A percentile compares a stretch with the other conserved stretches of the same genome.
Evolutionary conservation across 1,284 basidiomycete species (phyloP).

Genomic region (Vanrija sp.): DNA sequence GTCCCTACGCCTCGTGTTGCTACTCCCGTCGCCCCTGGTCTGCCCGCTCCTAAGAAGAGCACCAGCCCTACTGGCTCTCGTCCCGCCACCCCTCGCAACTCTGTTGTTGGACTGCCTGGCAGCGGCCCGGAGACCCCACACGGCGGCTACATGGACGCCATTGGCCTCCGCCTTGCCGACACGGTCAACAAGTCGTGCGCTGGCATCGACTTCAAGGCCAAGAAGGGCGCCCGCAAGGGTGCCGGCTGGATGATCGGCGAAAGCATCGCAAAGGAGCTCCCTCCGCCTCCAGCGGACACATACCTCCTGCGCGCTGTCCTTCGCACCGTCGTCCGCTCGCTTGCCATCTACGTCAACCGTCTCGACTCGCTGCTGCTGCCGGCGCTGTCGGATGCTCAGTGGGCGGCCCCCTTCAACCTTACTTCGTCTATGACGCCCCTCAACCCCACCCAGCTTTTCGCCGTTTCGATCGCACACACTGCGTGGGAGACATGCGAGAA

Average conservation of each 20-base stretch:
- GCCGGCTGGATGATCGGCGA: constrained; percentile 45
- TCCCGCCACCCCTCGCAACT: constrained; percentile 12
- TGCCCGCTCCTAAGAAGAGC: constrained; percentile 1
- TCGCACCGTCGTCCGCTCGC: constrained; percentile 42
- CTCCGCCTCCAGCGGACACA: constrained; percentile 40
- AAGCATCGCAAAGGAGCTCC: constrained; percentile 46
- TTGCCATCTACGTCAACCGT: constrained; percentile 48
- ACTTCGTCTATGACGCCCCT: constrained; percentile 31
- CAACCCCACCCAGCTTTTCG: constrained; percentile 46
- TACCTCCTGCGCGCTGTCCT: constrained; percentile 49
- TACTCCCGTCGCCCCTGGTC: background rate
- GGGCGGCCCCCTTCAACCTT: constrained; percentile 37
- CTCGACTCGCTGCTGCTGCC: constrained; percentile 49
- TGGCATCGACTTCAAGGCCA: constrained; percentile 46
- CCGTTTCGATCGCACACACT: constrained; percentile 46
- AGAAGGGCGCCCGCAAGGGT: constrained; percentile 46
- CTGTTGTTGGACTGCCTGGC: constrained; percentile 6
- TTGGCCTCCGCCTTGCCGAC: constrained; percentile 47
- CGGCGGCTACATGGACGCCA: constrained; percentile 47
- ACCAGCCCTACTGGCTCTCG: background rate
- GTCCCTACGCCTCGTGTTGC: constrained; percentile 5
- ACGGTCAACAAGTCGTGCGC: constrained; percentile 46
- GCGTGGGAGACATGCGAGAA: constrained; percentile 50
- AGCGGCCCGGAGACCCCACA: constrained; percentile 9
- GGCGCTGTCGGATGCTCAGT: constrained; percentile 44